These are phyloP conservation scores for Fusarium sp. DNA, from an alignment of 2,329 filamentous ascomycete species.

Conservation along the genomic window DNA sequence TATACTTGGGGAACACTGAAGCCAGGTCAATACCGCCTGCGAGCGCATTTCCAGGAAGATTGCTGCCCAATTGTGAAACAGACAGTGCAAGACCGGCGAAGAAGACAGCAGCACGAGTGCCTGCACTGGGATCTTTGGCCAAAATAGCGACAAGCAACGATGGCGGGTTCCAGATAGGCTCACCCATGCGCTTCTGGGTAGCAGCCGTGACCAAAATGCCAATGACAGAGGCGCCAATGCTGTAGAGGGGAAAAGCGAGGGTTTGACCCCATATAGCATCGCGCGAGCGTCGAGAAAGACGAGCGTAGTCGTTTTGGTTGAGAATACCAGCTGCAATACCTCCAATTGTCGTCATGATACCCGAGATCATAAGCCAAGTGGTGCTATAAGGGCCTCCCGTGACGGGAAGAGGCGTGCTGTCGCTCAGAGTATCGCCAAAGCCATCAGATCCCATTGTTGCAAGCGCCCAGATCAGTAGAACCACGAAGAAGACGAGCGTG, in stretches of 20 bases:
- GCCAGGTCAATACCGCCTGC: constrained; percentile 59
- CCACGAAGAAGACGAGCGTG: constrained; percentile 59
- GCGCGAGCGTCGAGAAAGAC: constrained; percentile 51
- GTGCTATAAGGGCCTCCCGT: constrained; percentile 52
- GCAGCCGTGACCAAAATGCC: constrained; percentile 60
- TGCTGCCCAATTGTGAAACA: constrained; percentile 57
- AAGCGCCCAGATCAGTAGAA: constrained; percentile 61
- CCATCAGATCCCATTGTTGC: constrained; percentile 59
- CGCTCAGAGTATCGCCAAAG: constrained; percentile 55
- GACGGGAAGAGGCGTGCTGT: constrained; percentile 38
- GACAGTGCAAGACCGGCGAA: constrained; percentile 56
- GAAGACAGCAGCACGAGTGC: constrained; percentile 56
- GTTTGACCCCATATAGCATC: constrained; percentile 56
- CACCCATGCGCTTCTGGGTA: constrained; percentile 56
- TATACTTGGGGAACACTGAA: constrained; percentile 55
- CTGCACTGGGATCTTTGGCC: constrained; percentile 50
- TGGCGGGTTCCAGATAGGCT: constrained; percentile 58
- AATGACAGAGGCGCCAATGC: constrained; percentile 55
- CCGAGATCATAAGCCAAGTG: constrained; percentile 57
- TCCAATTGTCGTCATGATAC: constrained; percentile 56
- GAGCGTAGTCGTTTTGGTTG: constrained; percentile 58
- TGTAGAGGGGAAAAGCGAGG: constrained; percentile 55
- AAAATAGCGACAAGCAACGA: constrained; percentile 54
- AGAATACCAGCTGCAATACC: constrained; percentile 58
- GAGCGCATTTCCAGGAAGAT: constrained; percentile 56